Percentiles rank a stretch among this genome's conserved stretches.
phyloP scores from a whole-genome alignment of 2,329 filamentous ascomycete species.

The Hymenoscyphus fructigenus region DNA sequence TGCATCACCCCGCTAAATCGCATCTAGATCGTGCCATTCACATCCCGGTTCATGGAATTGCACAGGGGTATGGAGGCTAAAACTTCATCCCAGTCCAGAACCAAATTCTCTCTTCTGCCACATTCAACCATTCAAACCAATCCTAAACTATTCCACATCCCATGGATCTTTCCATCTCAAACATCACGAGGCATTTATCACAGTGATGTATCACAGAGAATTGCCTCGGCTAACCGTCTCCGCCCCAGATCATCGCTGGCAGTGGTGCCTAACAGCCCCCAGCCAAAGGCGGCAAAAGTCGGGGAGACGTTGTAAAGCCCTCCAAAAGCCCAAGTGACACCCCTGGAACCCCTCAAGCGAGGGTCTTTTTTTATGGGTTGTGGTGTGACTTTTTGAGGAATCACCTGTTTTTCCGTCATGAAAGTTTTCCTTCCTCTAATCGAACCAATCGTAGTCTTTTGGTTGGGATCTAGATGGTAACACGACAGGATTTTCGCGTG shows the following conservation, averaged over 20 bases:
- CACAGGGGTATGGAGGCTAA: too few relatives aligned
- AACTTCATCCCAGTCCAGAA: too few relatives aligned
- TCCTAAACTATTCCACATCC: too few relatives aligned
- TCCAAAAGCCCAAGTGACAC: background rate
- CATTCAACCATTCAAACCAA: too few relatives aligned
- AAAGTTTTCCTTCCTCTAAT: background rate
- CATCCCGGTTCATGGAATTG: too few relatives aligned
- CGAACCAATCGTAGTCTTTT: background rate
- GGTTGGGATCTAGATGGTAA: background rate
- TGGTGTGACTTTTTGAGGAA: background rate
- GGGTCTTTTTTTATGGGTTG: background rate
- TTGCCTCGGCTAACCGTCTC: background rate
- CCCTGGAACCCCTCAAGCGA: background rate
- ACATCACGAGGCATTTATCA: too few relatives aligned
- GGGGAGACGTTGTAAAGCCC: background rate
- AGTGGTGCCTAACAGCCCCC: background rate
- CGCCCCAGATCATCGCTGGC: background rate
- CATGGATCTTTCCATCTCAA: too few relatives aligned
- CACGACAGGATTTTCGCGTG: background rate
- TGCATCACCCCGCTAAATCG: too few relatives aligned
- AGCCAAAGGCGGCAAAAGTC: conserved; percentile 1
- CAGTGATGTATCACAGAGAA: background rate
- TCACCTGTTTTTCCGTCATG: background rate
- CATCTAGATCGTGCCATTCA: too few relatives aligned
- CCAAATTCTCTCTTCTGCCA: too few relatives aligned